Evolutionary conservation across 2,329 filamentous ascomycete genomes (phyloP), one percentile per base, ranked within the genome.

Genomic region (Fusarium irregulare): DNA sequence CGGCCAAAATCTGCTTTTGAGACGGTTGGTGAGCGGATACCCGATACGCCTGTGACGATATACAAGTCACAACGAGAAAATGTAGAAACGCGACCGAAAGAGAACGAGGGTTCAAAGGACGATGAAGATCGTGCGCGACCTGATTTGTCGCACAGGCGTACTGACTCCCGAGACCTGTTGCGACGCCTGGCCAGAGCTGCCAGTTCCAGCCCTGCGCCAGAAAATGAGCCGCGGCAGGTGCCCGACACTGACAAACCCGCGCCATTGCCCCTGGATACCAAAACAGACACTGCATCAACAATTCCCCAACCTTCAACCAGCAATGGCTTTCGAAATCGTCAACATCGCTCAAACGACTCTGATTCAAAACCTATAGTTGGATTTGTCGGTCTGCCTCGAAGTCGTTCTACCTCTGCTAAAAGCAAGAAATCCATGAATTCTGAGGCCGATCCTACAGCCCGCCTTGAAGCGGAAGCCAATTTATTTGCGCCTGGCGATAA

Each of bases 401-500:
- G 76, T 55, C 73, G 77, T 14, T 87, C 85, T 4, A 77, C 76
- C 49, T 86, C 85, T 44, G 72, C 78, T 51, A 81, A 80, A 68
- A 83, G 83, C 69, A 87, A 87, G 76, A 79, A 81, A 58, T 82
- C 81, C 37, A 77, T 82, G 73, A 79, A 82, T 61, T 88, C 86
- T 1, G 86, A 88, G 58, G 73, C 78, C 16, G 87, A 89, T 64
- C 86, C 87, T 7, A 85, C 83, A 2, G 86, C 86, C 69, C 85
- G 87, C 46, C 88, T 89, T 53, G 83, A 87, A 70, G 84, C 81
- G 12, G 87, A 89, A 76, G 83, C 84, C 78, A 84, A 83, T 50
- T 80, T 89, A 11, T 89, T 89, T 75, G 87, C 85, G 16, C 84
- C 83, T 1, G 72, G 78, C 18, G 86, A 88, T 32, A 86, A 85